Conservation (phyloP, 78 protist species). For the Dictyostelium brefeldianum region DNA sequence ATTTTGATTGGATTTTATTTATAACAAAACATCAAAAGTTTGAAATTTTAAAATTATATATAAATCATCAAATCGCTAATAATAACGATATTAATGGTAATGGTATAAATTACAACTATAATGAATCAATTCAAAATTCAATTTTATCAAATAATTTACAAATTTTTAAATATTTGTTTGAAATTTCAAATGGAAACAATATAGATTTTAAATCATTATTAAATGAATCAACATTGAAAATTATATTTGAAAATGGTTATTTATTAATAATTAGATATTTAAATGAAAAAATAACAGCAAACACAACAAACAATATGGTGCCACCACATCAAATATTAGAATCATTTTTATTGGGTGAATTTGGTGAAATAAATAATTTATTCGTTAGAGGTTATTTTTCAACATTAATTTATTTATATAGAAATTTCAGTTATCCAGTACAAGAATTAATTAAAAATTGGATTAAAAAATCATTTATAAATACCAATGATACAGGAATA, state of each 20-base stretch:
- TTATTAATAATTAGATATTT: neutral
- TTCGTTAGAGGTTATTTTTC: neutral
- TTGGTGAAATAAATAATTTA: neutral
- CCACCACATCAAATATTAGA: neutral
- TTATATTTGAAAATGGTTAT: neutral
- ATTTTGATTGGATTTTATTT: neutral
- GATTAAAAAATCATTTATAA: neutral
- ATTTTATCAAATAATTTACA: neutral
- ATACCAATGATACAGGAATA: too few species aligned
- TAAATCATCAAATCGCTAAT: neutral
- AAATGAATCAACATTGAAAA: neutral
- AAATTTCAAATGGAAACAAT: too few species aligned
- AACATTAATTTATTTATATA: neutral
- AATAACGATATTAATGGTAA: neutral
- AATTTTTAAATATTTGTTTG: neutral
- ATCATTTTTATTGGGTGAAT: neutral
- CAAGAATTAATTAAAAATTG: neutral
- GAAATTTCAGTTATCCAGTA: neutral
- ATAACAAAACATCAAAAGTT: neutral
- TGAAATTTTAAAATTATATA: slow-evolving; percentile 4
- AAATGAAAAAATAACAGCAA: too few species aligned
- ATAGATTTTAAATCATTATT: too few species aligned
- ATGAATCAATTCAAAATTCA: neutral
- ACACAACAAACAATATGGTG: neutral
- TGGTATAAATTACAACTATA: neutral